These are phyloP conservation scores for Kodamaea arcana DNA, from an alignment of 1,139 yeast species.

Conservation along the genomic window DNA sequence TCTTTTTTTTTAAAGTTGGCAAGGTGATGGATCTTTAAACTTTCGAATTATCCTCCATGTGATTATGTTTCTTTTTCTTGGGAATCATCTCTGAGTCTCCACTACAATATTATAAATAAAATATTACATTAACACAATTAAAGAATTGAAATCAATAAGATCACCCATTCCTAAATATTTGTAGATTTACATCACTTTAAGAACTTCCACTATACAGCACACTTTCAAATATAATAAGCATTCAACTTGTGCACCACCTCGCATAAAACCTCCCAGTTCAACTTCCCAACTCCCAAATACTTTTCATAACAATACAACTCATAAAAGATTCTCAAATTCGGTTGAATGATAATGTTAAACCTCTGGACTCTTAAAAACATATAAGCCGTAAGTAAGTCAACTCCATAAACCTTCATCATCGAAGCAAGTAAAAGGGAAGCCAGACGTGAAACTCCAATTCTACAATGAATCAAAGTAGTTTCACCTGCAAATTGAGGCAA, in stretches of 20 bases:
- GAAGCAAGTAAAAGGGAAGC: conserved; percentile 91
- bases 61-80: no score
- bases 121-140: no score
- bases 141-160: no score
- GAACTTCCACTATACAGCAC: no score
- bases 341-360: conserved; percentile 85
- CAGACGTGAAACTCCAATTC: conserved; percentile 87
- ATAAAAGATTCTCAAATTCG: conserved; percentile 80
- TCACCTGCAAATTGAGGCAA: conserved; percentile 30
- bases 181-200: no score
- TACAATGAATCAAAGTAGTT: conserved; percentile 71
- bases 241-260: conserved; percentile 33
- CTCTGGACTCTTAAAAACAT: conserved; percentile 78
- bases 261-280: conserved; percentile 35
- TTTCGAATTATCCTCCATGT: no score
- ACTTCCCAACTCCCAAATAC: conserved; percentile 16
- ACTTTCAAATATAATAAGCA: conserved; percentile 23
- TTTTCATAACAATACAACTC: conserved; percentile 83
- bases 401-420: conserved; percentile 67
- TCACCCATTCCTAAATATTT: no score
- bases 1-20: no score
- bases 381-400: conserved; percentile 71
- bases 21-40: no score
- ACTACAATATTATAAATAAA: no score
- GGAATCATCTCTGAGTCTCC: no score